Evolutionary conservation across 495 filamentous ascomycete species (phyloP), one percentile per base, ranked within the genome.

Genomic region (Aspergillus kassunensis): DNA sequence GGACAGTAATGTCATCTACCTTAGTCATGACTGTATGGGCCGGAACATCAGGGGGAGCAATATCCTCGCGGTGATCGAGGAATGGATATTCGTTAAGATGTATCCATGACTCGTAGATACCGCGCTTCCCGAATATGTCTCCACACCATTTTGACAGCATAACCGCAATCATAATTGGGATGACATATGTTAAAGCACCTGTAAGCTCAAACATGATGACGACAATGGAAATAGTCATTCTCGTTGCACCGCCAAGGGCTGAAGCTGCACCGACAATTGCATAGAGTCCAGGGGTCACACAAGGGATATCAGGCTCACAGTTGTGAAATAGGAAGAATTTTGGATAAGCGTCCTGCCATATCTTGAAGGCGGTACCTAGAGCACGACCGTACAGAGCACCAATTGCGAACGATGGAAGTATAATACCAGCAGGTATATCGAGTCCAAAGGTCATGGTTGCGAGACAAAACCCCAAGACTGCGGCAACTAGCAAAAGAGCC

Each of bases 171-270:
- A 98, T 98, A 64, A 98, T 97, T 16, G 93, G 93, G 10, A 98
- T 84, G 27, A 98, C 93, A 65, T 98, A 97, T 0, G 91, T 95
- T 12, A 98, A 74, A 0, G 93, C 95, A 21, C 93, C 93, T 0
- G 93, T 98, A 23, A 98, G 83, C 70, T 98, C 93, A 58, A 97
- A 98, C 89, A 96, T 97, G 70, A 98, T 97, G 55, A 97, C 93
- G 3, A 97, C 93, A 60, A 98, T 96, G 10, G 92, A 97, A 12
- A 86, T 76, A 10, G 93, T 98, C 88, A 98, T 97, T 58, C 93
- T 83, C 21, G 92, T 97, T n/a, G 93, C 89, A 41, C 93, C 93
- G n/a, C 86, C 91, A 4, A 98, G 81, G 3, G 91, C 87, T 18
- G 95, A 91, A n/a, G 95, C 92, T 2, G 93, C 93, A 25, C 95